These are phyloP conservation scores for Oryza meyeriana DNA, from an alignment of 176 grass and related monocot genomes.

Conservation along the genomic window DNA sequence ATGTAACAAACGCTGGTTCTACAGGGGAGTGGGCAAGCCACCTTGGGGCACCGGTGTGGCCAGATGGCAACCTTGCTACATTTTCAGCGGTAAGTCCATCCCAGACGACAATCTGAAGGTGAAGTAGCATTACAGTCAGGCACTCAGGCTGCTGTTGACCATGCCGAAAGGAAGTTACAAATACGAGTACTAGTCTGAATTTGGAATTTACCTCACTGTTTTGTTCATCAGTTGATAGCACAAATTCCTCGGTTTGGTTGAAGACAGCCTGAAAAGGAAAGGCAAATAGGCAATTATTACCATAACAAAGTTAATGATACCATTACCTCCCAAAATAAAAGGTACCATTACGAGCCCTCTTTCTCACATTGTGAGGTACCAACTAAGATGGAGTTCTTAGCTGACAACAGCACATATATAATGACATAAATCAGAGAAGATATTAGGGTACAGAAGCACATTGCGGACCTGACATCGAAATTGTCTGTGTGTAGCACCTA, in stretches of 20 bases:
- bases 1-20: constrained; percentile 75
- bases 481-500: constrained; percentile 66
- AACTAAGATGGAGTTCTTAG: not conserved
- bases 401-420: not conserved
- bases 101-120: constrained; percentile 77
- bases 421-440: constrained; percentile 4
- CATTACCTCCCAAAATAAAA: not conserved
- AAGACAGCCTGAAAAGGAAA: constrained; percentile 71
- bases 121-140: not conserved
- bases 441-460: not conserved
- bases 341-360: too few species aligned
- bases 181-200: constrained; percentile 1
- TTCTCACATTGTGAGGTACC: not conserved
- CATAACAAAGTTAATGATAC: not conserved
- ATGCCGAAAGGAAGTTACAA: not conserved
- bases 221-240: constrained; percentile 78
- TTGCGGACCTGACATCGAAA: constrained; percentile 72
- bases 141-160: constrained; percentile 3
- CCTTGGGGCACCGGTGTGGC: constrained; percentile 63
- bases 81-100: constrained; percentile 76
- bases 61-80: constrained; percentile 69
- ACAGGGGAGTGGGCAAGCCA: constrained; percentile 81
- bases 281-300: not conserved
- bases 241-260: constrained; percentile 78
- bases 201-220: constrained; percentile 64